Conservation (phyloP, 148 eudicot species). For the Silene conica region DNA sequence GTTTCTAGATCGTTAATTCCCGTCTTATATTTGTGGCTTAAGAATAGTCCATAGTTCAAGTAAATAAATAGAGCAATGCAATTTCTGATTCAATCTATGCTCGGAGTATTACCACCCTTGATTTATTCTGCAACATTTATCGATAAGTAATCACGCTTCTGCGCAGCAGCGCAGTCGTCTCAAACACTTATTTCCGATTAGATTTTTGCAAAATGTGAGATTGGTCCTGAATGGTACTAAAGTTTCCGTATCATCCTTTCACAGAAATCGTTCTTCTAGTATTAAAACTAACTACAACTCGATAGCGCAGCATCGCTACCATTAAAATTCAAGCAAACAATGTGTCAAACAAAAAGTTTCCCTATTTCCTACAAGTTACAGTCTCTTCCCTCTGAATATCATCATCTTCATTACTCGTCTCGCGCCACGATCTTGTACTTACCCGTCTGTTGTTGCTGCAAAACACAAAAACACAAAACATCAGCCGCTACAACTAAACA, state of each 20-base stretch:
- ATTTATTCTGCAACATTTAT: too few species aligned
- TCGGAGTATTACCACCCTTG: too few species aligned
- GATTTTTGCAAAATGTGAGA: too few species aligned
- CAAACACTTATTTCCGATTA: neutral
- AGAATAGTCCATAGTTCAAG: neutral
- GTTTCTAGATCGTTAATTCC: constrained; percentile 15
- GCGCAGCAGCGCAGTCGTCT: too few species aligned
- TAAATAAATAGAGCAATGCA: constrained; percentile 23
- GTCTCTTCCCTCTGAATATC: neutral
- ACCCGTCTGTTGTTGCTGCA: constrained; percentile 94
- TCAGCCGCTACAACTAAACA: neutral
- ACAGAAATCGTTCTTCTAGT: neutral
- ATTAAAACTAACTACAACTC: too few species aligned
- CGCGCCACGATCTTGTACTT: constrained; percentile 96
- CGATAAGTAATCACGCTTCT: too few species aligned
- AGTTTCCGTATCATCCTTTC: too few species aligned
- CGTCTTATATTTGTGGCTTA: constrained; percentile 15
- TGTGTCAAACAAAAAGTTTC: neutral
- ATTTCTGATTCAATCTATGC: neutral
- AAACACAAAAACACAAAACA: constrained; percentile 22
- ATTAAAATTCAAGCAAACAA: too few species aligned
- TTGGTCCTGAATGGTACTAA: too few species aligned
- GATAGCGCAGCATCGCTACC: too few species aligned
- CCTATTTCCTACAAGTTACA: neutral
- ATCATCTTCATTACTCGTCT: constrained; percentile 21